These are phyloP conservation scores for Saturnispora besseyi DNA, from an alignment of 805 yeast genomes.

Conservation along the genomic window DNA sequence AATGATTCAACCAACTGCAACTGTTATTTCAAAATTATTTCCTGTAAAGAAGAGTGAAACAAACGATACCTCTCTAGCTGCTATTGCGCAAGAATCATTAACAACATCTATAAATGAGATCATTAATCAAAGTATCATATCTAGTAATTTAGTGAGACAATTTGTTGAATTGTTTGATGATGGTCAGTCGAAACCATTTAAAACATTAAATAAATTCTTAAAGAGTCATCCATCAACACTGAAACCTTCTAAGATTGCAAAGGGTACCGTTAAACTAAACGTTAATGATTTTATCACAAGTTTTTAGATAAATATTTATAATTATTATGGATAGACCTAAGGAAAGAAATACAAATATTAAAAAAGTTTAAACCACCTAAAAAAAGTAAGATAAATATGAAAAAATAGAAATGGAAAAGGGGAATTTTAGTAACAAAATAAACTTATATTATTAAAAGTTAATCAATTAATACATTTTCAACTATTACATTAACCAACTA, in stretches of 20 bases:
- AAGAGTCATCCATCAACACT: slow-evolving; percentile 27
- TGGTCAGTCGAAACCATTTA: slow-evolving; percentile 24
- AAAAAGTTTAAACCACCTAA: neutral
- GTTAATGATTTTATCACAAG: slow-evolving; percentile 9
- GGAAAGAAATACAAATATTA: neutral
- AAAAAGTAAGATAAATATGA: neutral
- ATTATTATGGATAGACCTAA: neutral
- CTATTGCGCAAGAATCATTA: neutral
- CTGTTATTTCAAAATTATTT: slow-evolving; percentile 18
- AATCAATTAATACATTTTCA: neutral
- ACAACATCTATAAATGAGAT: slow-evolving; percentile 12
- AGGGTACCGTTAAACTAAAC: slow-evolving; percentile 22
- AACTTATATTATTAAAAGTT: neutral
- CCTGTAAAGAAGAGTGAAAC: slow-evolving; percentile 4
- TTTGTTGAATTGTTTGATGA: slow-evolving; percentile 28
- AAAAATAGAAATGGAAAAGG: neutral
- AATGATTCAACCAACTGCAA: slow-evolving; percentile 22
- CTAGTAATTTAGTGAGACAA: slow-evolving; percentile 25
- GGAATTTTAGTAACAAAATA: neutral
- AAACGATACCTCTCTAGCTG: slow-evolving; percentile 3
- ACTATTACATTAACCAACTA: slow-evolving; percentile 21
- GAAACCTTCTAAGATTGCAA: slow-evolving; percentile 26
- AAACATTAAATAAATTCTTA: slow-evolving; percentile 20
- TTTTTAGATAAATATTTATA: neutral
- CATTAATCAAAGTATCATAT: slow-evolving; percentile 20